Percentiles rank a stretch among this genome's conserved stretches.
Evolutionary conservation across 202 grass and related monocot genomes (phyloP).

Genomic region (Schoenoplectus tabernaemontani): DNA sequence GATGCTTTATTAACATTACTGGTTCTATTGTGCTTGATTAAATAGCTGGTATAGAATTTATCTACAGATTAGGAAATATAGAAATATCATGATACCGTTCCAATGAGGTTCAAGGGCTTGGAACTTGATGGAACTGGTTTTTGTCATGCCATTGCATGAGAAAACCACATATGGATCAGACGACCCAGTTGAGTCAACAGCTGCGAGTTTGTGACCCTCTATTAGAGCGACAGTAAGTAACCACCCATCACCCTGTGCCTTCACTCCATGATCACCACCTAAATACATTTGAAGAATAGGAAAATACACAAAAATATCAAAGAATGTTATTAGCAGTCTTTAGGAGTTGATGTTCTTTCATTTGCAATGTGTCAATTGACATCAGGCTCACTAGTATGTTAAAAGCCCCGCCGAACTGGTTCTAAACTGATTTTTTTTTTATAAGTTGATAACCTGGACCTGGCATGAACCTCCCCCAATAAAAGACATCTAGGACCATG

Average conservation of each 20-base stretch:
- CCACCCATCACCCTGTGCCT: slow-evolving; percentile 98
- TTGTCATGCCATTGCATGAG: slow-evolving; percentile 89
- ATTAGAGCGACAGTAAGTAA: slow-evolving; percentile 81
- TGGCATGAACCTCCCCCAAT: not conserved
- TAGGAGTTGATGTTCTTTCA: not conserved
- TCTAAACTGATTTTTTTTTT: not conserved
- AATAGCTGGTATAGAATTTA: not conserved
- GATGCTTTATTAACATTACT: not conserved
- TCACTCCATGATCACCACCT: slow-evolving; percentile 93
- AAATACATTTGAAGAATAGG: too few species aligned
- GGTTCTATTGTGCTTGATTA: not conserved
- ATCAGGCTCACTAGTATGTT: too few species aligned
- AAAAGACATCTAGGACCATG: not conserved
- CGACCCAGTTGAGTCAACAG: slow-evolving; percentile 73
- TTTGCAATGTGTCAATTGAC: not conserved
- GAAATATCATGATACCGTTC: slow-evolving; percentile 51
- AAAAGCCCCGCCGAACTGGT: not conserved
- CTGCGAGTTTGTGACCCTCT: slow-evolving; percentile 70
- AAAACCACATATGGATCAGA: slow-evolving; percentile 97
- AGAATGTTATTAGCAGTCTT: not conserved
- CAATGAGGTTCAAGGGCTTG: slow-evolving; percentile 94
- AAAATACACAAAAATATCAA: not conserved
- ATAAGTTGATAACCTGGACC: not conserved
- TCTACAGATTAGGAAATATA: not conserved
- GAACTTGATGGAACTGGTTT: slow-evolving; percentile 97